A percentile compares a stretch with the other conserved stretches of the same genome.
phyloP scores from a whole-genome alignment of 257 asterid species.

The Anisodus tanguticus region DNA sequence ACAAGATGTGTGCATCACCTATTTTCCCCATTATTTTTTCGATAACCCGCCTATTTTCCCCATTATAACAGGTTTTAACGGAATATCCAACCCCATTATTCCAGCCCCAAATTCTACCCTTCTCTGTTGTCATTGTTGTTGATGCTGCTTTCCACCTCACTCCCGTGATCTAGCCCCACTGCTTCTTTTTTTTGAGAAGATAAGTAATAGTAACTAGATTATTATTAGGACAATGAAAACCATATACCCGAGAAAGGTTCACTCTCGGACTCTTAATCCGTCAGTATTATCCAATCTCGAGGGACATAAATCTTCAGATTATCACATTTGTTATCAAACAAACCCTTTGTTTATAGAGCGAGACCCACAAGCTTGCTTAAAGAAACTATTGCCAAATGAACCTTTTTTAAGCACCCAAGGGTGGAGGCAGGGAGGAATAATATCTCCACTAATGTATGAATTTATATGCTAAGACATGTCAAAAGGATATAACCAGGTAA shows the following conservation, averaged over 20 bases:
- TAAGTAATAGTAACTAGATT: slow-evolving; percentile 3
- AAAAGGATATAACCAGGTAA: slow-evolving; percentile 21
- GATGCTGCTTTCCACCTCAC: neutral
- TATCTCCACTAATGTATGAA: neutral
- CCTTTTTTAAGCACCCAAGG: neutral
- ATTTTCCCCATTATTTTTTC: neutral
- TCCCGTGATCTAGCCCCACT: neutral
- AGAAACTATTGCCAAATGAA: slow-evolving; percentile 1
- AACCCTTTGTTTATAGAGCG: neutral
- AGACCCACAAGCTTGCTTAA: slow-evolving; percentile 9
- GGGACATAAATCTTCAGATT: neutral
- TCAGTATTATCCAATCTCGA: slow-evolving; percentile 7
- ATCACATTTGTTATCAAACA: slow-evolving; percentile 15
- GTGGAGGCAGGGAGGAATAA: slow-evolving; percentile 2
- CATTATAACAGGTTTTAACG: neutral
- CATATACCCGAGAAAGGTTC: neutral
- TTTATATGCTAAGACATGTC: slow-evolving; percentile 12
- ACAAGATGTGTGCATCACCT: neutral
- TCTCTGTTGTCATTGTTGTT: neutral
- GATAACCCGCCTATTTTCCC: neutral
- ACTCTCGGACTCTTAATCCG: neutral
- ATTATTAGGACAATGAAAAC: neutral
- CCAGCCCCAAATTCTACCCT: neutral
- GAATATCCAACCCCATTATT: neutral
- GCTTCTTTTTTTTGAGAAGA: too few relatives aligned